Evolutionary conservation across 2,329 filamentous ascomycete genomes (phyloP).

Genomic region (Ceratocystis eucalypticola): DNA sequence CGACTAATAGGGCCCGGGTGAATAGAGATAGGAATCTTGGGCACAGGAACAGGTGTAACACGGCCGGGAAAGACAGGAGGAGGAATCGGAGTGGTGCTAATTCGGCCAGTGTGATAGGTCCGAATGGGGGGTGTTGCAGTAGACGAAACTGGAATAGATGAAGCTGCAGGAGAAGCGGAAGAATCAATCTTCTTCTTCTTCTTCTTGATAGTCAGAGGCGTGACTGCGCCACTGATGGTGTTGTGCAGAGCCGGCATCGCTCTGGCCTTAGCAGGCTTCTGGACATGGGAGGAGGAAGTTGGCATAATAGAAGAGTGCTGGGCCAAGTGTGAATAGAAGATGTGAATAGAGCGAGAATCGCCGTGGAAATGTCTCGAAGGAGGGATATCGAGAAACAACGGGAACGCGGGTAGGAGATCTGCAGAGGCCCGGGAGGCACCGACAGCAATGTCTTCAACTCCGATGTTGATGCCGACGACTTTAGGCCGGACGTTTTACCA

Average conservation of each 20-base stretch:
- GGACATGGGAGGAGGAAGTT: not conserved
- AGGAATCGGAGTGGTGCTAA: slow-evolving; percentile 18
- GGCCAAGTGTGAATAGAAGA: no score
- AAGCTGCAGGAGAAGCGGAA: not conserved
- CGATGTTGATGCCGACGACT: not conserved
- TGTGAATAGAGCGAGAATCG: no score
- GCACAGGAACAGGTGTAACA: slow-evolving; percentile 8
- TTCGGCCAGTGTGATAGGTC: slow-evolving; percentile 13
- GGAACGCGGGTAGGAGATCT: no score
- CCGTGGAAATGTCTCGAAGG: no score
- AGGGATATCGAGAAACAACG: no score
- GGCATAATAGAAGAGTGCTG: not conserved
- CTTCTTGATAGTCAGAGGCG: slow-evolving; percentile 12
- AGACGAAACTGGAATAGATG: not conserved
- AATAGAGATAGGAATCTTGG: not conserved
- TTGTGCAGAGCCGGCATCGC: slow-evolving; percentile 3
- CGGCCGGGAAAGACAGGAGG: slow-evolving; percentile 3
- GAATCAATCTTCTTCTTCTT: slow-evolving; percentile 11
- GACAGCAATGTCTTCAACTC: no score
- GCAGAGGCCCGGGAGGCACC: no score
- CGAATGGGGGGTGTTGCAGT: slow-evolving; percentile 13
- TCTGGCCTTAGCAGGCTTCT: not conserved
- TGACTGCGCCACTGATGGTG: slow-evolving; percentile 5
- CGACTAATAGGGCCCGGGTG: not conserved
- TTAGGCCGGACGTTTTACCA: not conserved